These are phyloP conservation scores for Casuarina cunninghamiana DNA, from an alignment of 306 rosid genomes.

Conservation along the genomic window DNA sequence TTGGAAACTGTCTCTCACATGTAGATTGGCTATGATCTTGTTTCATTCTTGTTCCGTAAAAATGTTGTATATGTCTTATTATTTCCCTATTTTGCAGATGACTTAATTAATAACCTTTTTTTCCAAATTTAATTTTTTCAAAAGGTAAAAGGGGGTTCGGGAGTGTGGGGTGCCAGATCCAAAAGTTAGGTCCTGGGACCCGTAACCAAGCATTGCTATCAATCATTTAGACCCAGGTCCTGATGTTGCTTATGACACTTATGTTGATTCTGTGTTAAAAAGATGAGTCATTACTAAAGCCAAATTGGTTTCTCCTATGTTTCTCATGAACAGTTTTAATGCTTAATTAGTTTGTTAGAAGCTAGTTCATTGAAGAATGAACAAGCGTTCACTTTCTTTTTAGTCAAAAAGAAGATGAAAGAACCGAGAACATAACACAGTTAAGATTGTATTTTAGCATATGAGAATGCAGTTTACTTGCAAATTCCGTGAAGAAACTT, in stretches of 20 bases:
- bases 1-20: background rate
- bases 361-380: background rate
- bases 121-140: background rate
- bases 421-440: background rate
- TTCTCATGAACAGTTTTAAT: background rate
- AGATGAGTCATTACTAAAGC: background rate
- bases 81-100: background rate
- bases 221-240: too few relatives aligned
- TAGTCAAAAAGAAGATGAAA: background rate
- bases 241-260: background rate
- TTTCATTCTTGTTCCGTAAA: background rate
- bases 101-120: background rate
- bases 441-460: background rate
- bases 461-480: background rate
- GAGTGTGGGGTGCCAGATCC: too few relatives aligned
- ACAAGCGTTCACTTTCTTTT: background rate
- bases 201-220: too few relatives aligned
- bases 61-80: background rate
- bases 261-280: background rate
- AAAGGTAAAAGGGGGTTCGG: background rate
- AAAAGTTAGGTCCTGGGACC: too few relatives aligned
- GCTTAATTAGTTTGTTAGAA: background rate
- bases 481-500: too few relatives aligned
- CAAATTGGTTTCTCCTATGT: background rate
- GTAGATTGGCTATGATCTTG: background rate